A percentile compares a stretch with the other conserved stretches of the same genome.
Conservation (phyloP, 2,329 filamentous ascomycete species). For the Orbilia javanica region DNA sequence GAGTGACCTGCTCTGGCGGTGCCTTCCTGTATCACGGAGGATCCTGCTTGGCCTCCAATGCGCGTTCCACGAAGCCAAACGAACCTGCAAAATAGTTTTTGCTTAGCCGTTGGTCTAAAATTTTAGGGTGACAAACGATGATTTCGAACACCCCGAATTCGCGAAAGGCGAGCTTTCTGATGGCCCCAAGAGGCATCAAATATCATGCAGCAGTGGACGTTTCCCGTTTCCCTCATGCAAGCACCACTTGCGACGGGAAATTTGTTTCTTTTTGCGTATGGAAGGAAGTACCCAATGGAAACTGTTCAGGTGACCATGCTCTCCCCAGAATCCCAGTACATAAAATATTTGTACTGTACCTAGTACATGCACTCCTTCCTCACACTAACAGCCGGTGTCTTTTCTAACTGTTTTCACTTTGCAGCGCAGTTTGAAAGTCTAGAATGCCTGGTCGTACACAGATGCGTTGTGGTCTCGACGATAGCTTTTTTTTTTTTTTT, state of each 20-base stretch:
- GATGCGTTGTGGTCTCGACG: constrained; percentile 41
- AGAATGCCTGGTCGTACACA: constrained; percentile 41
- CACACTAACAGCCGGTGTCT: constrained; percentile 31
- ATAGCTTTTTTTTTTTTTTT: constrained; percentile 4
- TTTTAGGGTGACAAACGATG: background rate
- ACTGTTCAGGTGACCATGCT: constrained; percentile 57
- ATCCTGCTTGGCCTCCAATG: constrained; percentile 19
- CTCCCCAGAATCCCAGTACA: constrained; percentile 43
- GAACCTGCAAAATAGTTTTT: constrained; percentile 24
- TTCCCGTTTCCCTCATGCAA: constrained; percentile 49
- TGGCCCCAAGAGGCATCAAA: background rate
- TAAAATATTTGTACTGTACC: constrained; percentile 40
- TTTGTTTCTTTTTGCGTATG: constrained; percentile 47
- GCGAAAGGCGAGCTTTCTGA: constrained; percentile 38
- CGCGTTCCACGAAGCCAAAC: constrained; percentile 46
- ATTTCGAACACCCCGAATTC: constrained; percentile 25
- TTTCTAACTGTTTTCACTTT: background rate
- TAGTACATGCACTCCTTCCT: constrained; percentile 37
- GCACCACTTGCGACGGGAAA: constrained; percentile 29
- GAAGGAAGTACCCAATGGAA: constrained; percentile 46
- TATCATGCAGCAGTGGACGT: constrained; percentile 36
- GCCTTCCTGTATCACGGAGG: constrained; percentile 33
- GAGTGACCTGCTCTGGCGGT: constrained; percentile 28
- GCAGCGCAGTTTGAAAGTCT: constrained; percentile 25
- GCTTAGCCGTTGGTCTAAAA: constrained; percentile 37